Percentiles rank a stretch among this genome's conserved stretches.
Evolutionary conservation across 805 yeast species (phyloP).

Genomic region (Kregervanrija pseudodelftensis): DNA sequence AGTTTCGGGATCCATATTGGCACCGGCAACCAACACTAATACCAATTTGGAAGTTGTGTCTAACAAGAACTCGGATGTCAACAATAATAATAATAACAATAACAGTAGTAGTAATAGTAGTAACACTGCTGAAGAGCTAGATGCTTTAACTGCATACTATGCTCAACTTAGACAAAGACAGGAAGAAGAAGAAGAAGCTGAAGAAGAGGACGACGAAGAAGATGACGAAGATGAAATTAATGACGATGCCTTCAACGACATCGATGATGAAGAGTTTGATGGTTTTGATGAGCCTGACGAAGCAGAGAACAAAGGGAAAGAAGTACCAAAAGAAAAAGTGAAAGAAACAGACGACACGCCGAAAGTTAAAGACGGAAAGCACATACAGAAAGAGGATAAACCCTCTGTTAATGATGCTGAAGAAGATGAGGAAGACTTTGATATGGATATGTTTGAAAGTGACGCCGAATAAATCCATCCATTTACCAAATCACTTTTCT

Average conservation of each 20-base stretch:
- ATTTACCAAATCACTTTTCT: no score
- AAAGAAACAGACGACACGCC: no score
- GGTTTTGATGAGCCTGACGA: no score
- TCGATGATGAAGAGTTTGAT: slow-evolving; percentile 8
- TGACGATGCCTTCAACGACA: slow-evolving; percentile 2
- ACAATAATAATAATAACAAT: not conserved
- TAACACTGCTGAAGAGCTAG: slow-evolving; percentile 57
- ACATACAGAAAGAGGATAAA: no score
- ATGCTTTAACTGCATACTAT: slow-evolving; percentile 67
- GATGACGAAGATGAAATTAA: not conserved
- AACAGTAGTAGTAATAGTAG: slow-evolving; percentile 1
- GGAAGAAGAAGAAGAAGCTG: slow-evolving; percentile 56
- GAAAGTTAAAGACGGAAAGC: no score
- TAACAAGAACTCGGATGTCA: not conserved
- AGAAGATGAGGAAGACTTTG: slow-evolving; percentile 7
- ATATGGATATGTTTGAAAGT: slow-evolving; percentile 7
- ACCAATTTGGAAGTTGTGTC: not conserved
- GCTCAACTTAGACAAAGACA: slow-evolving; percentile 69
- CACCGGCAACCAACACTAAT: not conserved
- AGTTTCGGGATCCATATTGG: not conserved
- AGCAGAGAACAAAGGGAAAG: no score
- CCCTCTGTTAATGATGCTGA: no score
- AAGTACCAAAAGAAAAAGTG: no score
- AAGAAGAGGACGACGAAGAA: slow-evolving; percentile 28
- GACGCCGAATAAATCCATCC: slow-evolving; percentile 3